Percentiles rank a stretch among this genome's conserved stretches.
These are phyloP conservation scores for Thamnidium elegans DNA, from an alignment of 192 early-diverging fungal genomes.

Conservation along the genomic window DNA sequence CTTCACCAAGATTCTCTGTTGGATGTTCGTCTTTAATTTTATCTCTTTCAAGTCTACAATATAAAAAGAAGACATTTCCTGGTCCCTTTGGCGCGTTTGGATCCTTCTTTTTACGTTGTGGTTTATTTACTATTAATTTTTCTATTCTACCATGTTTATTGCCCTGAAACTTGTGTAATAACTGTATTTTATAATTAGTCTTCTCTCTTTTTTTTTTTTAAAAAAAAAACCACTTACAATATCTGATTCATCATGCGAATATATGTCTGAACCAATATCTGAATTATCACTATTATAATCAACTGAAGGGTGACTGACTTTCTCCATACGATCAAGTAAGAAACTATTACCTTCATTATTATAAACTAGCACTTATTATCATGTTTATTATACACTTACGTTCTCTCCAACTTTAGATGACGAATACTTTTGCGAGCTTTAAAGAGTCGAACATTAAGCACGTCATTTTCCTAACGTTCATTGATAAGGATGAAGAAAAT, in stretches of 20 bases:
- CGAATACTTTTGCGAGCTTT: constrained; percentile 48
- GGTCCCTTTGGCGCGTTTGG: constrained; percentile 45
- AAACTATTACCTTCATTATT: constrained; percentile 1
- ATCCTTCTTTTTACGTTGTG: constrained; percentile 36
- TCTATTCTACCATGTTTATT: constrained; percentile 13
- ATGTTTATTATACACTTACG: constrained; percentile 25
- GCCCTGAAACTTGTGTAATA: constrained; percentile 13
- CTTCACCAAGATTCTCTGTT: constrained; percentile 35
- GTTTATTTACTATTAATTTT: constrained; percentile 24
- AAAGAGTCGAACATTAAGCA: constrained; percentile 45
- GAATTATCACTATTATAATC: constrained; percentile 18
- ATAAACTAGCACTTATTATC: background rate
- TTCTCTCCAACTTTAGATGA: constrained; percentile 46
- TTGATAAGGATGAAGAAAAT: background rate
- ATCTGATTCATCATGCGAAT: constrained; percentile 24
- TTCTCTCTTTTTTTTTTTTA: background rate
- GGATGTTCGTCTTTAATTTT: constrained; percentile 43
- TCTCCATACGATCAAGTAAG: constrained; percentile 27
- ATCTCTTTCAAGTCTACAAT: constrained; percentile 39
- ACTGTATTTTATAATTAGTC: background rate
- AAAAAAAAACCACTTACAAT: constrained; percentile 11
- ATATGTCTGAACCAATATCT: constrained; percentile 22
- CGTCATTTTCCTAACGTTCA: constrained; percentile 46
- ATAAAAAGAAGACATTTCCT: constrained; percentile 42
- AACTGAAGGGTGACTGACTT: constrained; percentile 1